Evolutionary conservation across 176 grass and related monocot species (phyloP).

Genomic region (Oryza meridionalis): DNA sequence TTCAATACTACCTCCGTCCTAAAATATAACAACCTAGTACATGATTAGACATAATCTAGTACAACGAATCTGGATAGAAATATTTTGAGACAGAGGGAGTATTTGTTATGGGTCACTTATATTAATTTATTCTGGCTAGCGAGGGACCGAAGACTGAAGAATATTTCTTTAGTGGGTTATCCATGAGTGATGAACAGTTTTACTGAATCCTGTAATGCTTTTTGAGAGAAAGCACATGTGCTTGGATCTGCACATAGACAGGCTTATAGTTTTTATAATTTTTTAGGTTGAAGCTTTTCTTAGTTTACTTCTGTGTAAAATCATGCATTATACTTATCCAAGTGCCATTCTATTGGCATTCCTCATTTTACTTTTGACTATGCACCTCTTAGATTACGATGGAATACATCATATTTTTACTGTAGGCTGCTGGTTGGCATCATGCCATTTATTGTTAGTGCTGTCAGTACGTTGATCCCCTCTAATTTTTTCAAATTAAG

Average conservation of each 20-base stretch:
- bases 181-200: conserved; percentile 1
- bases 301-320: background rate
- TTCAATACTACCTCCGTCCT: background rate
- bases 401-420: conserved; percentile 14
- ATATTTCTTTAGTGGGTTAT: conserved; percentile 18
- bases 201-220: background rate
- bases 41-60: too few relatives aligned
- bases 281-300: conserved; percentile 21
- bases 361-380: background rate
- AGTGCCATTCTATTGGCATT: background rate
- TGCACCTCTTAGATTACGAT: background rate
- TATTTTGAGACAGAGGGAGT: too few relatives aligned
- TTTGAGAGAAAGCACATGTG: background rate
- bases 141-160: background rate
- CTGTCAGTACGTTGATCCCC: background rate
- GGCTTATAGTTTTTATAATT: background rate
- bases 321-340: background rate
- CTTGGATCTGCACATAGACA: background rate
- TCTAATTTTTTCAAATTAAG: conserved; percentile 17
- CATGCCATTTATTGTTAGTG: background rate
- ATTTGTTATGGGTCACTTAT: background rate
- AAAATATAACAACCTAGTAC: too few relatives aligned
- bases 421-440: conserved; percentile 10
- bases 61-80: too few relatives aligned
- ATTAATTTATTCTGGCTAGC: background rate